Evolutionary conservation across 1,284 basidiomycete species (phyloP).

Genomic region (Vanrija sp.): DNA sequence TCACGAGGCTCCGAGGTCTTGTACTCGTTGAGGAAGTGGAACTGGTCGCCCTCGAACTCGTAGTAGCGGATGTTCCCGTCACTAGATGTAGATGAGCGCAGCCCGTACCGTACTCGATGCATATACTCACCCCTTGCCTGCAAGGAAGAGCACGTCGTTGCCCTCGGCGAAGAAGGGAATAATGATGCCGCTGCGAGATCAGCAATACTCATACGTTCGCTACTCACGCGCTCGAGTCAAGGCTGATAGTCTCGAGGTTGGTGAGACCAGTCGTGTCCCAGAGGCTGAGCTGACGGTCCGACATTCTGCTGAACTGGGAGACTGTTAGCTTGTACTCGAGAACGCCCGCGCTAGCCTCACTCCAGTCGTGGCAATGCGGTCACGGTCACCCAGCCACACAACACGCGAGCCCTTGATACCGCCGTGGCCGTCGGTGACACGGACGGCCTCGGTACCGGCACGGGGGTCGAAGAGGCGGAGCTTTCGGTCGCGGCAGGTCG

Average conservation of each 20-base stretch:
- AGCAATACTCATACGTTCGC: neutral
- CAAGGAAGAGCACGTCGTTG: conserved; percentile 90
- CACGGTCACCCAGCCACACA: conserved; percentile 84
- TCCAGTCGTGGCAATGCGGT: conserved; percentile 86
- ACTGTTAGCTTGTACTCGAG: neutral
- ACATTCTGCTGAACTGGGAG: conserved; percentile 77
- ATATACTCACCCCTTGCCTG: conserved; percentile 54
- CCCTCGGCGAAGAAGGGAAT: conserved; percentile 96
- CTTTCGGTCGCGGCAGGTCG: conserved; percentile 88
- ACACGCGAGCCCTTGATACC: conserved; percentile 92
- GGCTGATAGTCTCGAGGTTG: conserved; percentile 68
- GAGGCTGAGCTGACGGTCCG: conserved; percentile 79
- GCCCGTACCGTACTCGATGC: neutral
- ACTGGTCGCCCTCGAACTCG: conserved; percentile 84
- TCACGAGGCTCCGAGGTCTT: conserved; percentile 74
- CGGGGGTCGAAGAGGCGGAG: conserved; percentile 86
- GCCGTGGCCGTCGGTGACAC: conserved; percentile 77
- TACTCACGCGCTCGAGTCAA: conserved; percentile 72
- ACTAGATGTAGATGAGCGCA: conserved; percentile 44
- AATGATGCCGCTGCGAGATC: conserved; percentile 62
- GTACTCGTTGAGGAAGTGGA: conserved; percentile 78
- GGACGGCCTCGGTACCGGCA: conserved; percentile 71
- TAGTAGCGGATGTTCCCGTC: conserved; percentile 95
- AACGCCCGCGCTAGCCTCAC: conserved; percentile 19
- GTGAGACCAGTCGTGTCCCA: conserved; percentile 75